These are phyloP conservation scores for Adansonia gregorii DNA, from an alignment of 441 rosid species.

Conservation along the genomic window DNA sequence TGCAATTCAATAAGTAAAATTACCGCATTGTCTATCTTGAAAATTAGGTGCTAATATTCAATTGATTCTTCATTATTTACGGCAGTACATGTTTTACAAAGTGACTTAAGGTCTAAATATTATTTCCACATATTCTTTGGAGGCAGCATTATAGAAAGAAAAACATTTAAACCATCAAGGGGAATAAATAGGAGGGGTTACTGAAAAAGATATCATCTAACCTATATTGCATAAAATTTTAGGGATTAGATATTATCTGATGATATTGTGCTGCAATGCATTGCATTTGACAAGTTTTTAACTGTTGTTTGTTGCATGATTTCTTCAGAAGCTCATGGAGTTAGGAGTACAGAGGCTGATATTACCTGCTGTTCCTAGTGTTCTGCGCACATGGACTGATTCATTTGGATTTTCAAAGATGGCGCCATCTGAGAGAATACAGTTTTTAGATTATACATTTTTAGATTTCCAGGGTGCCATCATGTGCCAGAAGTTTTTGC, in stretches of 20 bases:
- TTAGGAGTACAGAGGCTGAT: conserved; percentile 75
- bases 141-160: not conserved
- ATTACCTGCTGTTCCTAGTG: conserved; percentile 77
- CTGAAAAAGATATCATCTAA: too few relatives aligned
- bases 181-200: not conserved
- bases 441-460: conserved; percentile 56
- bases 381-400: conserved; percentile 68
- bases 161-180: not conserved
- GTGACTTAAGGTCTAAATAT: not conserved
- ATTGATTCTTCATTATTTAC: not conserved
- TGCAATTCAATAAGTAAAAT: not conserved
- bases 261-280: not conserved
- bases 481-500: conserved; percentile 67
- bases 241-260: not conserved
- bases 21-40: not conserved
- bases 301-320: conserved; percentile 22
- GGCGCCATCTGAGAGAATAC: conserved; percentile 50
- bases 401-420: conserved; percentile 79
- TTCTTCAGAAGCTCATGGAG: conserved; percentile 64
- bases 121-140: not conserved
- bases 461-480: conserved; percentile 73
- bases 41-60: not conserved
- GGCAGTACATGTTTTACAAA: not conserved
- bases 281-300: conserved; percentile 8
- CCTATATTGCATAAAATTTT: not conserved